Base-by-base conservation (phyloP, 176 grass and related monocot genomes). In the Areca catechu region DNA sequence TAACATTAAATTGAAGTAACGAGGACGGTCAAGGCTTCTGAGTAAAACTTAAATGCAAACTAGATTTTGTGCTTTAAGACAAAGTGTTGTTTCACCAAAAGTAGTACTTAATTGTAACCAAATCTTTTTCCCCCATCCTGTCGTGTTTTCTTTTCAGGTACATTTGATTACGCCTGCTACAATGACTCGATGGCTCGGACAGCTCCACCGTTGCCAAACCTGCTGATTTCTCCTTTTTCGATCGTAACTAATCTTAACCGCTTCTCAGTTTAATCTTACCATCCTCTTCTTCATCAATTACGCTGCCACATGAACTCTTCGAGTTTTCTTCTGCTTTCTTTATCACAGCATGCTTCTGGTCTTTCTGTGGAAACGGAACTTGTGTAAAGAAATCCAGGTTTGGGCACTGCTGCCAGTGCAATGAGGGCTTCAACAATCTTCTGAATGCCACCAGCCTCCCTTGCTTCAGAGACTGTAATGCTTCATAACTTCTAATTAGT, bases 391-490 rank as follows among this genome's bases (percentile, higher is more conserved):
- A 48, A n/a, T 48, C 62, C 52, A 22, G 25, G 25, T 78, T 68
- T 15, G 49, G 51, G 25, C 77, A 80, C 54, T 56, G 27, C 14
- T 80, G 77, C 14, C 56, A 74, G 29, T 80, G 77, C 77, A 62
- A 20, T 4, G 69, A 73, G 24, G 77, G 77, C 22, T 80, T 55
- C 70, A 68, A 37, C 27, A 80, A 74, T 50, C 70, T 80, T 57
- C 66, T 80, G 29, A 68, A 80, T 24, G 37, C 54, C 49, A 23
- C 77, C 48, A 74, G 16, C 49, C 21, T 73, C 51, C 77, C 77
- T 50, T 80, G 77, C 49, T 67, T 73, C 27, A 80, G 48, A 68
- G 62, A 80, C 1, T 80, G 77, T 80, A 73, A 71, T 43, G 34
- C 10, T 51, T 16, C 20, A n/a, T 56, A 17, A 21, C 20, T 27